A percentile compares a stretch with the other conserved stretches of the same genome.
phyloP scores from a whole-genome alignment of 495 filamentous ascomycete species.

The Parathielavia hyrcaniae region DNA sequence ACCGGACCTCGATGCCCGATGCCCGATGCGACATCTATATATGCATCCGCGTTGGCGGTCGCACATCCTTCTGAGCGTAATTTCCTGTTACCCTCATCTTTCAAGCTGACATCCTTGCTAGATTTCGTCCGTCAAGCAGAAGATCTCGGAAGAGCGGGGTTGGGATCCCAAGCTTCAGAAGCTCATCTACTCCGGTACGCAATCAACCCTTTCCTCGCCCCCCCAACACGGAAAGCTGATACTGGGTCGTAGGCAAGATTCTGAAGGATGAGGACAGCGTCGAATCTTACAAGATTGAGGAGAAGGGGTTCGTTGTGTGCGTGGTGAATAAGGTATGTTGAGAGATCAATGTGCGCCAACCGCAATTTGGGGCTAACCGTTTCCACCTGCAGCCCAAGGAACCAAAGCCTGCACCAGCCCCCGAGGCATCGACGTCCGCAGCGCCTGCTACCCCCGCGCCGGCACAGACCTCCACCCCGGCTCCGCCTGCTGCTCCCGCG shows the following conservation, averaged over 20 bases:
- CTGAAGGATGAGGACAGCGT: slow-evolving; percentile 94
- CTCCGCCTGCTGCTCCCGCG: slow-evolving; percentile 53
- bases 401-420: slow-evolving; percentile 46
- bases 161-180: slow-evolving; percentile 85
- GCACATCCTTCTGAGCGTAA: not conserved
- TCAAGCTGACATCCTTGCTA: slow-evolving; percentile 36
- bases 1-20: slow-evolving; percentile 8
- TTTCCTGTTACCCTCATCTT: not conserved
- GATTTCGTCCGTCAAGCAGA: slow-evolving; percentile 84
- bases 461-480: slow-evolving; percentile 52
- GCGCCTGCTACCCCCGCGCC: slow-evolving; percentile 66
- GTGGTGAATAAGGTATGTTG: slow-evolving; percentile 82
- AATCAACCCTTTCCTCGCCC: not conserved
- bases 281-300: slow-evolving; percentile 93
- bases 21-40: slow-evolving; percentile 5
- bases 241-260: slow-evolving; percentile 69
- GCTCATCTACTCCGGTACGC: slow-evolving; percentile 93
- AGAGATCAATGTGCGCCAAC: not conserved
- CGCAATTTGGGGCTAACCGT: slow-evolving; percentile 10
- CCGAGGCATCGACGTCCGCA: slow-evolving; percentile 46
- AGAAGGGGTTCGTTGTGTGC: slow-evolving; percentile 98
- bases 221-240: slow-evolving; percentile 7
- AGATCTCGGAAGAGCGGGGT: slow-evolving; percentile 80
- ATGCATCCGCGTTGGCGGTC: not conserved
- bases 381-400: slow-evolving; percentile 27